phyloP scores from a whole-genome alignment of 768 basidiomycete species.

The Mycena galericulata region DNA sequence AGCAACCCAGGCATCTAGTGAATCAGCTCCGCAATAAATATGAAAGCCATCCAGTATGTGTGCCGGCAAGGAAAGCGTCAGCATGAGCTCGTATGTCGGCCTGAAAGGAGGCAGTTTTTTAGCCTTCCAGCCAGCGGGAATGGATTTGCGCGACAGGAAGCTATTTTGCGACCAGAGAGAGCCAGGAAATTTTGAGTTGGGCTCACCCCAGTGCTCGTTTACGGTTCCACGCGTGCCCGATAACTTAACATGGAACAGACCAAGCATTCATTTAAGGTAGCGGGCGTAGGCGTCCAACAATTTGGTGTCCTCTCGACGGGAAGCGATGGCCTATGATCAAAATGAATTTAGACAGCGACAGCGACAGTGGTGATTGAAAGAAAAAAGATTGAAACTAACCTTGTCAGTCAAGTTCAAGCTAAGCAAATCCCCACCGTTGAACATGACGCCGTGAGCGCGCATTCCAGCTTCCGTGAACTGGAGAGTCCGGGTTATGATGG shows the following conservation, averaged over 20 bases:
- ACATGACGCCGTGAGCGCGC: constrained; percentile 27
- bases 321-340: constrained; percentile 32
- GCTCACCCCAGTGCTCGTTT: constrained; percentile 44
- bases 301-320: constrained; percentile 35
- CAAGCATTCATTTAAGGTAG: constrained; percentile 36
- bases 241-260: constrained; percentile 43
- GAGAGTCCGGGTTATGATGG: constrained; percentile 1
- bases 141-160: not conserved
- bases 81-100: not conserved
- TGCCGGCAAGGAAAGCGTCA: not conserved
- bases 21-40: constrained; percentile 11
- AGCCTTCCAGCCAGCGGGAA: not conserved
- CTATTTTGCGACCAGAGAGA: constrained; percentile 19
- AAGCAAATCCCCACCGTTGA: constrained; percentile 27
- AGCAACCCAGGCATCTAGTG: constrained; percentile 8
- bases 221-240: constrained; percentile 33
- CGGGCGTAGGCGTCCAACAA: constrained; percentile 34
- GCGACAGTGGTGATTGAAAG: not conserved
- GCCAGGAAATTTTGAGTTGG: constrained; percentile 38
- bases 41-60: constrained; percentile 3
- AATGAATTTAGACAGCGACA: not conserved
- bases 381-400: not conserved
- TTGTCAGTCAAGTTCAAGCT: constrained; percentile 18
- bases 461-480: constrained; percentile 14
- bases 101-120: not conserved